Base-by-base conservation (phyloP, 179 eudicot species). In the Patellifolia procumbens region DNA sequence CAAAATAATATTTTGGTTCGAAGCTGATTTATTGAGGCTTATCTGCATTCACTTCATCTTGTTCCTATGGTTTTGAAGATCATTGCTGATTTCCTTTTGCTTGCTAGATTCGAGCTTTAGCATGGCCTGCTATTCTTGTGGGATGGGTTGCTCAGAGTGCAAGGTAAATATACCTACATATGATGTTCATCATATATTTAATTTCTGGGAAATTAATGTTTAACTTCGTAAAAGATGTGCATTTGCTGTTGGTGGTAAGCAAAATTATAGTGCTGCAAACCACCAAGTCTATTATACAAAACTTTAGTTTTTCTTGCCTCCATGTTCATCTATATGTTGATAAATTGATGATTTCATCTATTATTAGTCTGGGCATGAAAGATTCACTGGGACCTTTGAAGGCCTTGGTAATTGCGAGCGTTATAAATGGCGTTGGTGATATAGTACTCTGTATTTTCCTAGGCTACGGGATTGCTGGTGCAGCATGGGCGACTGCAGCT, bases 101-200 rank as follows among this genome's bases (percentile, higher is more conserved):
- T 66, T 83, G 53, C 72, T 76, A 96, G 99, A 93, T 91, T 79
- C 91, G 99, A 78, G 97, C 93, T 74, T 87, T 96, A 74, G 98
- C 99, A 78, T 96, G 99, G 99, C 99, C 99, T 73, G 98, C 98
- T 59, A 80, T 91, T 78, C 96, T 96, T 81, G 85, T 91, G 80
- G 98, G 99, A 82, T 91, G 92, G 97, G 92, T 96, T 80, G 96
- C 98, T 79, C 98, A 96, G 83, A 93, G 89, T 80, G 87, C 87
- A 70, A 86, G 89, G 89, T 86, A 26, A 52, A 52, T 66, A 37
- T 70, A 45, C 24, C 29, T 48, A 11, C 39, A 28, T 26, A 26
- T 37, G 2, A 11, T 71, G 35, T 46, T 11, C 24, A 26, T 43
- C 22, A 45, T 53, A 28, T 1, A 29, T 45, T 45, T 39, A 10